Conservation (phyloP, 164 flowering plant genomes). For the Paratinospora sagittata region DNA sequence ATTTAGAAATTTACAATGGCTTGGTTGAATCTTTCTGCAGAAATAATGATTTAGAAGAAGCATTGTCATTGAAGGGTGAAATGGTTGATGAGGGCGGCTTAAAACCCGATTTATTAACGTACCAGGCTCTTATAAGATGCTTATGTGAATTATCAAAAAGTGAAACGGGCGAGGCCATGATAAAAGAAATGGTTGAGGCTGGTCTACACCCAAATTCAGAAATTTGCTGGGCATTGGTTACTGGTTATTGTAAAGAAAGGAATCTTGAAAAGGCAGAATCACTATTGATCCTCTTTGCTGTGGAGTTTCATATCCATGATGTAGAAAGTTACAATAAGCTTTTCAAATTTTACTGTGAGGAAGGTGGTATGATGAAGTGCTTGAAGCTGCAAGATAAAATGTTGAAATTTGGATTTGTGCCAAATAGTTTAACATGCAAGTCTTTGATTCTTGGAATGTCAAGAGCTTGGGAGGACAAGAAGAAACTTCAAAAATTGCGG, state of each 20-base stretch:
- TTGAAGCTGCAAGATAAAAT: slow-evolving; percentile 63
- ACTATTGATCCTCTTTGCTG: slow-evolving; percentile 42
- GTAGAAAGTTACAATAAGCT: slow-evolving; percentile 51
- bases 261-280: slow-evolving; percentile 56
- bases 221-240: slow-evolving; percentile 52
- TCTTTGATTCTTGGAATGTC: slow-evolving; percentile 50
- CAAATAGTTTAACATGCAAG: slow-evolving; percentile 60
- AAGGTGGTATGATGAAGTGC: slow-evolving; percentile 35
- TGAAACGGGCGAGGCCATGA: slow-evolving; percentile 45
- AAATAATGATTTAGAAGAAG: slow-evolving; percentile 35
- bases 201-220: slow-evolving; percentile 44
- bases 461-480: slow-evolving; percentile 22
- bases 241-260: slow-evolving; percentile 46
- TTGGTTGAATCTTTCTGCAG: slow-evolving; percentile 56
- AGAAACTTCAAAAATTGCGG: slow-evolving; percentile 6
- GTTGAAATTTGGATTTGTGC: slow-evolving; percentile 57
- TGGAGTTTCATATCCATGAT: slow-evolving; percentile 47
- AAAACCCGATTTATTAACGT: slow-evolving; percentile 38
- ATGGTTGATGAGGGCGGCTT: slow-evolving; percentile 34
- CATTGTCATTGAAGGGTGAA: slow-evolving; percentile 48
- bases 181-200: slow-evolving; percentile 57
- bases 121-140: slow-evolving; percentile 47
- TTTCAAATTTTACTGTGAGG: slow-evolving; percentile 31
- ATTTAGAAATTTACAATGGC: slow-evolving; percentile 30
- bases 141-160: slow-evolving; percentile 42